Evolutionary conservation across 176 grass and related monocot genomes (phyloP).

Genomic region (Bolboschoenus planiculmis): DNA sequence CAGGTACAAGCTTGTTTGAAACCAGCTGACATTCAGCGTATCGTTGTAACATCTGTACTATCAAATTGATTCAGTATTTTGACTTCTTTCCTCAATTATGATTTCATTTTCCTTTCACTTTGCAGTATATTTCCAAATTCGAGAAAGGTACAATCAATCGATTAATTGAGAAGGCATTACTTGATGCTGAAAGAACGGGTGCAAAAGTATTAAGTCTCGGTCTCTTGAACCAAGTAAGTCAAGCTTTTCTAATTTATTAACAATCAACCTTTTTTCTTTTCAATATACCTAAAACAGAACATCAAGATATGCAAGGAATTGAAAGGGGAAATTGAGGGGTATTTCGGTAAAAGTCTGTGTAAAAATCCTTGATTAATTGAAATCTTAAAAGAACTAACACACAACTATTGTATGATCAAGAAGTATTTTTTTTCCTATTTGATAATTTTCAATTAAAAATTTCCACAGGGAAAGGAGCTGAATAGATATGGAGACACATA

Average conservation of each 20-base stretch:
- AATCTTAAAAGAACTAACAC: neutral
- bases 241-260: neutral
- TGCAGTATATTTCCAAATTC: constrained; percentile 51
- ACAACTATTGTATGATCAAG: neutral
- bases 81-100: neutral
- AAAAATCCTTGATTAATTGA: neutral
- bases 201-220: constrained; percentile 69
- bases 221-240: constrained; percentile 67
- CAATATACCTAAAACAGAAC: neutral
- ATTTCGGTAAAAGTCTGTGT: neutral
- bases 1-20: neutral
- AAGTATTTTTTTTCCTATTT: neutral
- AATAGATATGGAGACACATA: constrained; percentile 60
- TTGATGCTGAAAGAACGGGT: constrained; percentile 54
- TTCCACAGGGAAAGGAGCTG: constrained; percentile 46
- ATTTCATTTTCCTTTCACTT: neutral
- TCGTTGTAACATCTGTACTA: neutral
- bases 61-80: neutral
- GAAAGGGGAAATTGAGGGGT: neutral
- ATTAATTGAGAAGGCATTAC: constrained; percentile 68
- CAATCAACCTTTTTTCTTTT: neutral
- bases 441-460: neutral
- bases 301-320: neutral
- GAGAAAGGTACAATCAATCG: constrained; percentile 60
- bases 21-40: neutral